These are phyloP conservation scores for Starmerella bombicola DNA, from an alignment of 805 yeast genomes.

Conservation along the genomic window DNA sequence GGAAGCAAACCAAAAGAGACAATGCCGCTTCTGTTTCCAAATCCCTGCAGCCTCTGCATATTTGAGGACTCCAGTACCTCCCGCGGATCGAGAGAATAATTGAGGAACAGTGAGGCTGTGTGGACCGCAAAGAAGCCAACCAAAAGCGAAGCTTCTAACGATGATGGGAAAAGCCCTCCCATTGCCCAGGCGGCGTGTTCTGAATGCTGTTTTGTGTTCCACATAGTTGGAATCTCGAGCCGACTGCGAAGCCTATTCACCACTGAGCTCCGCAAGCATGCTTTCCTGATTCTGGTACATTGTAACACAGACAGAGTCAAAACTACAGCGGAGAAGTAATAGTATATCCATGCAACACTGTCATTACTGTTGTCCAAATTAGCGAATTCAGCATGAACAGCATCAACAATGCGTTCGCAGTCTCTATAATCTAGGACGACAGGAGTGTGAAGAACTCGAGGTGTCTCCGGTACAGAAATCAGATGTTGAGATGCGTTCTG, in stretches of 20 bases:
- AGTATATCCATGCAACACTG: slow-evolving; percentile 12
- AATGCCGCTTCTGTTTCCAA: slow-evolving; percentile 18
- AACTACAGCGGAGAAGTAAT: slow-evolving; percentile 5
- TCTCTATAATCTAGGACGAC: slow-evolving; percentile 1
- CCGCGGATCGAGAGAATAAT: slow-evolving; percentile 9
- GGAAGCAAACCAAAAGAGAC: slow-evolving; percentile 15
- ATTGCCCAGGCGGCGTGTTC: slow-evolving; percentile 9
- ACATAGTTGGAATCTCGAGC: slow-evolving; percentile 8
- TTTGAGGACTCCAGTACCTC: slow-evolving; percentile 9
- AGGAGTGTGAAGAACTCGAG: not conserved
- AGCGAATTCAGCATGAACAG: slow-evolving; percentile 12
- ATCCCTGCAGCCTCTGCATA: slow-evolving; percentile 8
- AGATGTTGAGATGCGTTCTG: slow-evolving; percentile 9
- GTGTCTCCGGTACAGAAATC: not conserved
- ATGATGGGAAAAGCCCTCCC: slow-evolving; percentile 12
- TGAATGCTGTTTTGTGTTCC: slow-evolving; percentile 5
- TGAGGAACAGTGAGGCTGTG: slow-evolving; percentile 2
- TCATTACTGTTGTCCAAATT: slow-evolving; percentile 14
- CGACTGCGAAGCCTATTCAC: slow-evolving; percentile 1
- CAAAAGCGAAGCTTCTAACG: slow-evolving; percentile 5
- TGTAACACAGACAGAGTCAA: not conserved
- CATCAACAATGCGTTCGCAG: slow-evolving; percentile 1
- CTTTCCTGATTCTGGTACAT: not conserved
- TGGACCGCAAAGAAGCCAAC: slow-evolving; percentile 11
- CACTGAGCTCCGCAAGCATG: not conserved